Evolutionary conservation across 139 green algal genomes (phyloP), one percentile per base, ranked within the genome.

Genomic region (Chlorella sp.): DNA sequence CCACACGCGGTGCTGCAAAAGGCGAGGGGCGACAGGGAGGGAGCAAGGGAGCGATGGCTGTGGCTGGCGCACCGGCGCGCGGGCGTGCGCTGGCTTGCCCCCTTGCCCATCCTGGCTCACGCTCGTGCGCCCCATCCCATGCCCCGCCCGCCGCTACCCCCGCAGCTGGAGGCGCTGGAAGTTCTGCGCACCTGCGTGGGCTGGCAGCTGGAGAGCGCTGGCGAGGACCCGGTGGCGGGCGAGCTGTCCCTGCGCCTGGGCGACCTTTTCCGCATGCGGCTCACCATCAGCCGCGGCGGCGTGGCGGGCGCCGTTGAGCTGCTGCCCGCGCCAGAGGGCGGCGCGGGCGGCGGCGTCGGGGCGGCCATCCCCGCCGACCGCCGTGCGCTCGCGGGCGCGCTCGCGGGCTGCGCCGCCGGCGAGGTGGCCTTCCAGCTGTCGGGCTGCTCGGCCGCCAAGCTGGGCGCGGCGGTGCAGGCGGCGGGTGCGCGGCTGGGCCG

Each of bases 131-230:
- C 29, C 9, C 53, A 31, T 59, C 14, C 8, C 51, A 59, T 25
- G 14, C 45, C 14, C 45, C 11, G 45, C 45, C 45, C 14, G 45
- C 45, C 45, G 14, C 53, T 29, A 8, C 19, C 9, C n/a, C 41
- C 29, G 58, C 69, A 75, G 69, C 69, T 75, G 38, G 69, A 75
- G 69, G 36, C 68, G 31, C 42, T 82, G 68, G 69, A 82, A 3
- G 19, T 66, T 1, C 77, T 78, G 21, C 67, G 29, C 36, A 40
- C 46, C 35, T 78, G 68, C 38, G 19, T 68, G 45, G 77, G 77
- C 12, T 82, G 77, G 77, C 69, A 71, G 77, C 60, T 78, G 48
- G 77, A 82, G 69, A 11, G 8, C 6, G 59, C 55, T 23, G 19
- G n/a, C 23, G 36, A 53, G 38, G 60, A 65, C 38, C 40, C 38